These are phyloP conservation scores for Auxenochlorella protothecoides DNA, from an alignment of 139 green algal species.

Conservation along the genomic window DNA sequence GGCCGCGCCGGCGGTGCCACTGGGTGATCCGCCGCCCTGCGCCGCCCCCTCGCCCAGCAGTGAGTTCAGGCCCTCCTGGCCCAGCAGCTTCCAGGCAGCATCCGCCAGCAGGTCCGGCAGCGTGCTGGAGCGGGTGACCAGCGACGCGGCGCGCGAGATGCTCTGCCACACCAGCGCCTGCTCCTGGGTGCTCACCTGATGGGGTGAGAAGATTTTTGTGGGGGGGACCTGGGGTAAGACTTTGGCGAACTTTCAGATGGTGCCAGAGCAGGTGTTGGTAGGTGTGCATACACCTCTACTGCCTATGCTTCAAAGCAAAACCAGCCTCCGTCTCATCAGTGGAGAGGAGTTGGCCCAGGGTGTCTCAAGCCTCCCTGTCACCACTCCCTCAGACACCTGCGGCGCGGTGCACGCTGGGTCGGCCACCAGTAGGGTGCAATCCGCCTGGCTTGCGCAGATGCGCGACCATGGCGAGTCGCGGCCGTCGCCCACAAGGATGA, in stretches of 20 bases:
- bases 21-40: not conserved
- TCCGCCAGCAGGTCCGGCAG: too few relatives aligned
- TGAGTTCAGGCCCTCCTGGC: not conserved
- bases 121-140: not conserved
- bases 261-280: too few relatives aligned
- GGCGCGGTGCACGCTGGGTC: constrained; percentile 8
- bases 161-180: constrained; percentile 20
- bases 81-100: too few relatives aligned
- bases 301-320: too few relatives aligned
- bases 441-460: constrained; percentile 59
- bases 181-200: constrained; percentile 18
- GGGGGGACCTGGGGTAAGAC: too few relatives aligned
- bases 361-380: too few relatives aligned
- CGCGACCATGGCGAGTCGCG: constrained; percentile 39
- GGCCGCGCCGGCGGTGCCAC: not conserved
- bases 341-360: too few relatives aligned
- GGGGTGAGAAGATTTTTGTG: too few relatives aligned
- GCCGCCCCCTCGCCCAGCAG: not conserved
- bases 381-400: constrained; percentile 3
- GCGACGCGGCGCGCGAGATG: not conserved
- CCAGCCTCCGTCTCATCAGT: too few relatives aligned
- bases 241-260: too few relatives aligned
- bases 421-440: constrained; percentile 35
- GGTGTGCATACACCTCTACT: too few relatives aligned
- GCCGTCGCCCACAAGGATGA: constrained; percentile 57